These are phyloP conservation scores for Saururus chinensis DNA, from an alignment of 164 flowering plant species.

Conservation along the genomic window DNA sequence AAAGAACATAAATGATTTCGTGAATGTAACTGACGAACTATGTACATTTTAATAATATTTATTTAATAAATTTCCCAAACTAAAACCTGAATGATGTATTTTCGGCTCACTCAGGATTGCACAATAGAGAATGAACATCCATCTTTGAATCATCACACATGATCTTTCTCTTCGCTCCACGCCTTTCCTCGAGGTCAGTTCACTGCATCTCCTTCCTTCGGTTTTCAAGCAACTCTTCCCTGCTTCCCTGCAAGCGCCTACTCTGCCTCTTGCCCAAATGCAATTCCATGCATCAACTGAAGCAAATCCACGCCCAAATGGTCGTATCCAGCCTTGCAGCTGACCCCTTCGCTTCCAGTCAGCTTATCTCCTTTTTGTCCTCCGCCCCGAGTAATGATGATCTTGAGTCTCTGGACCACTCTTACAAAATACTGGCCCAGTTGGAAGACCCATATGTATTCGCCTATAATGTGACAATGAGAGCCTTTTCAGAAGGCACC, in stretches of 20 bases:
- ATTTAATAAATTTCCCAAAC: too few relatives aligned
- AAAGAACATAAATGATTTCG: too few relatives aligned
- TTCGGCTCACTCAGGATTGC: too few relatives aligned
- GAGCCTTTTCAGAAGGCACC: slow-evolving; percentile 30
- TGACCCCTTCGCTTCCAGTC: slow-evolving; percentile 40
- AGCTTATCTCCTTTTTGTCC: slow-evolving; percentile 40
- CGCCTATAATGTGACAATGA: slow-evolving; percentile 44
- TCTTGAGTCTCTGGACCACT: slow-evolving; percentile 31
- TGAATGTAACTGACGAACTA: too few relatives aligned
- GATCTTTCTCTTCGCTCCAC: too few relatives aligned
- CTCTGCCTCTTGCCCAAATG: slow-evolving; percentile 41
- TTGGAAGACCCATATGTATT: slow-evolving; percentile 24
- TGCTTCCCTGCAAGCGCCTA: slow-evolving; percentile 23
- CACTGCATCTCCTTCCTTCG: neutral
- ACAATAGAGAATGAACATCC: too few relatives aligned
- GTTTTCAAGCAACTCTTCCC: neutral
- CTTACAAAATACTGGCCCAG: slow-evolving; percentile 18
- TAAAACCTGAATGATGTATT: too few relatives aligned
- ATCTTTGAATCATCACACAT: too few relatives aligned
- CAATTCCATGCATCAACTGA: slow-evolving; percentile 37
- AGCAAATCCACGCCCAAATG: slow-evolving; percentile 58
- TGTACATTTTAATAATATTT: too few relatives aligned
- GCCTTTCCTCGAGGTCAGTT: too few relatives aligned
- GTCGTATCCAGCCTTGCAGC: slow-evolving; percentile 25
- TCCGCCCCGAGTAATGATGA: slow-evolving; percentile 17